phyloP scores from a whole-genome alignment of 1,284 basidiomycete genomes.

The Phellinidium pouzarii region DNA sequence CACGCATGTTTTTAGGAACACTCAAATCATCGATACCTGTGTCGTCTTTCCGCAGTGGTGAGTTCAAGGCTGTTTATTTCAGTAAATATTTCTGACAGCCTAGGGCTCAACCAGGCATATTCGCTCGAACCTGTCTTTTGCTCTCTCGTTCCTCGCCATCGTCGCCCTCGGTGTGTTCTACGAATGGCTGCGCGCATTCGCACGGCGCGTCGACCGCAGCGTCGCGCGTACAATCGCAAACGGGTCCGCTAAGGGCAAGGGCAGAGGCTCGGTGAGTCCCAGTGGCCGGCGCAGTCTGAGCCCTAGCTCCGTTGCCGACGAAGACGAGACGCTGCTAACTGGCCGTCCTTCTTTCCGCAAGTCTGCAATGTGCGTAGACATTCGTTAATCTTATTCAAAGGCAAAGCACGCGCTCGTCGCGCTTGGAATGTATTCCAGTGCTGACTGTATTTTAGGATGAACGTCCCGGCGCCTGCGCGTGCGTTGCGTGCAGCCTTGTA shows the following conservation, averaged over 20 bases:
- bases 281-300: conserved; percentile 36
- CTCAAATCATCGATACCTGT: conserved; percentile 66
- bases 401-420: conserved; percentile 19
- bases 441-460: conserved; percentile 29
- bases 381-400: background rate
- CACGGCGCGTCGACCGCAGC: conserved; percentile 47
- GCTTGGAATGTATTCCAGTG: conserved; percentile 36
- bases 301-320: conserved; percentile 28
- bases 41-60: conserved; percentile 64
- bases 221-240: conserved; percentile 43
- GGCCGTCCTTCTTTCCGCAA: conserved; percentile 28
- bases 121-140: conserved; percentile 44
- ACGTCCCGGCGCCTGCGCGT: conserved; percentile 45
- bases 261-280: conserved; percentile 31
- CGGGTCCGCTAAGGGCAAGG: conserved; percentile 35
- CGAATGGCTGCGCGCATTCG: conserved; percentile 65
- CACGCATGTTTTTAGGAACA: conserved; percentile 45
- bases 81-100: background rate
- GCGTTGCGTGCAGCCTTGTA: conserved; percentile 57
- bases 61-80: background rate
- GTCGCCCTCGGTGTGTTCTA: conserved; percentile 60
- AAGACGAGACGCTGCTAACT: conserved; percentile 49
- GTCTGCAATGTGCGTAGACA: conserved; percentile 16
- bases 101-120: conserved; percentile 38
- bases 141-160: conserved; percentile 57